Evolutionary conservation across 495 filamentous ascomycete genomes (phyloP).

Genomic region (Apiosordaria backusii): DNA sequence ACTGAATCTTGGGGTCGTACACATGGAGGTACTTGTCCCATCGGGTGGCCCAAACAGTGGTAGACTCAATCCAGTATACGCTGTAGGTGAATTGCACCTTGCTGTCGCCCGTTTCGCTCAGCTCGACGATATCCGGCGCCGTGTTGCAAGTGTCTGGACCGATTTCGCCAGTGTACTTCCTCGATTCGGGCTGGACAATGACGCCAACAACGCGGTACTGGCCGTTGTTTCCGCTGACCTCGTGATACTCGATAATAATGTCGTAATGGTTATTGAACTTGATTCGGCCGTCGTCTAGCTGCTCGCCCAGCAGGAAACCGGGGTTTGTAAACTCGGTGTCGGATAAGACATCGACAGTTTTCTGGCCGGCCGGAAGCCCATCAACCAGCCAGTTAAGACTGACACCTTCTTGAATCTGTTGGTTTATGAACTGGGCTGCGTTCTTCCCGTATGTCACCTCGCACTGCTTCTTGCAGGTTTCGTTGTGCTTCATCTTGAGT

Average conservation of each 20-base stretch:
- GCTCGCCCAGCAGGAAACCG: constrained; percentile 78
- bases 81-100: constrained; percentile 84
- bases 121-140: constrained; percentile 46
- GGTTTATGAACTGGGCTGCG: constrained; percentile 75
- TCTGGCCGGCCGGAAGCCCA: constrained; percentile 83
- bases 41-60: constrained; percentile 87
- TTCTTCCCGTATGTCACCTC: constrained; percentile 60
- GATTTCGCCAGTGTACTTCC: constrained; percentile 53
- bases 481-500: constrained; percentile 76
- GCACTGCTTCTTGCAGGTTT: constrained; percentile 80
- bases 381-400: constrained; percentile 95
- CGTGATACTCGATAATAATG: constrained; percentile 90
- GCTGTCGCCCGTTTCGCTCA: constrained; percentile 64
- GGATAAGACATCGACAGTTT: constrained; percentile 68
- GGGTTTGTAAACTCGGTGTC: constrained; percentile 75
- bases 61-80: constrained; percentile 75
- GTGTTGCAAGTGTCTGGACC: constrained; percentile 61
- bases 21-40: constrained; percentile 99
- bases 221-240: constrained; percentile 52
- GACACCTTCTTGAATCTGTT: constrained; percentile 73
- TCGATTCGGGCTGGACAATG: constrained; percentile 74
- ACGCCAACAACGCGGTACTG: constrained; percentile 88
- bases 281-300: constrained; percentile 43
- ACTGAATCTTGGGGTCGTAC: constrained; percentile 93
- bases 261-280: constrained; percentile 90